These are phyloP conservation scores for Breviolum minutum DNA, from an alignment of 73 alveolate genomes.

Conservation along the genomic window DNA sequence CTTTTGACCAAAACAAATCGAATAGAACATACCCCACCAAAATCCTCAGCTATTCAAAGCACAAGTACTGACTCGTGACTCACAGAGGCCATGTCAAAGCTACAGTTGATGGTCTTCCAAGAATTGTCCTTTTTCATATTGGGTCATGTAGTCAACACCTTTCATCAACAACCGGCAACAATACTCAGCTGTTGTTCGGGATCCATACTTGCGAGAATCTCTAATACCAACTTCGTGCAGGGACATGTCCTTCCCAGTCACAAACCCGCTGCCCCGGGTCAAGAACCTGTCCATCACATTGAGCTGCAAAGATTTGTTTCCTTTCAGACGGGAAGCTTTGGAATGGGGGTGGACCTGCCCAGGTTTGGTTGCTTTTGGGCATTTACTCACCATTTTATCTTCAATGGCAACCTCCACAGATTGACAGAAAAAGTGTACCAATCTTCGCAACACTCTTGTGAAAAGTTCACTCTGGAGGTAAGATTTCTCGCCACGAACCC, in stretches of 20 bases:
- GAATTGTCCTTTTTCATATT: not conserved
- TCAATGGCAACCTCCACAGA: not conserved
- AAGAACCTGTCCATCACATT: not conserved
- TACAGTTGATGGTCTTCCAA: not conserved
- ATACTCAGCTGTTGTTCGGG: not conserved
- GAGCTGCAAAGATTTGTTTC: not conserved
- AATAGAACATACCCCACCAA: no score
- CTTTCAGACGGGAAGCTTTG: not conserved
- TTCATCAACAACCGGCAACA: not conserved
- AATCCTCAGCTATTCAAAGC: not conserved
- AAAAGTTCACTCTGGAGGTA: not conserved
- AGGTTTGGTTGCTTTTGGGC: not conserved
- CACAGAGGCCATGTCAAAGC: conserved; percentile 1
- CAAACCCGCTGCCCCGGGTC: not conserved
- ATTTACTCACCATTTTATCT: not conserved
- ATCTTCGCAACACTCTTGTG: not conserved
- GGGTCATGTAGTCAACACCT: not conserved
- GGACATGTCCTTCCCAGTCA: not conserved
- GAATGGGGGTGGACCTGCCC: not conserved
- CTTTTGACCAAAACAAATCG: no score
- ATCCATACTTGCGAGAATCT: not conserved
- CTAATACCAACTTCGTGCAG: not conserved
- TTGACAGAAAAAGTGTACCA: conserved; percentile 1
- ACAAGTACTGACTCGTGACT: not conserved
- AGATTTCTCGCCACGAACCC: not conserved